These are phyloP conservation scores for Globisporangium uncinulatum DNA, from an alignment of 352 stramenopile genomes.

Conservation along the genomic window DNA sequence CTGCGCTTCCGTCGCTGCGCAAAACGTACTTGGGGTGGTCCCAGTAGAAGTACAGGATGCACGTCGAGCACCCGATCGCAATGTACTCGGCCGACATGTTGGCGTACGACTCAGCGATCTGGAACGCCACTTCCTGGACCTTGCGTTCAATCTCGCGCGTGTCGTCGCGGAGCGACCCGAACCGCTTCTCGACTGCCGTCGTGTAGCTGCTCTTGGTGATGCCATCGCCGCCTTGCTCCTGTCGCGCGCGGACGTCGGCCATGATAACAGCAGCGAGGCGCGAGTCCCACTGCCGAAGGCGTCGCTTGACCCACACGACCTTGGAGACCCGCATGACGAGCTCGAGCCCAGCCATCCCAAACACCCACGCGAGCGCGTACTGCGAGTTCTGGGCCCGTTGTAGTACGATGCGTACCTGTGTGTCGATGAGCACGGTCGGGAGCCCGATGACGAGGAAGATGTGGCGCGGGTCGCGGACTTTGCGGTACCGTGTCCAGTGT, in stretches of 20 bases:
- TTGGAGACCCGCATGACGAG: conserved; percentile 23
- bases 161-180: neutral
- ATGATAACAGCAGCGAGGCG: neutral
- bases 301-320: neutral
- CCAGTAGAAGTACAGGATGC: conserved; percentile 31
- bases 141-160: neutral
- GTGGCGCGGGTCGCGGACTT: conserved; percentile 26
- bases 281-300: no score
- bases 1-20: neutral
- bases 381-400: conserved; percentile 19
- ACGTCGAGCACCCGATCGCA: conserved; percentile 37
- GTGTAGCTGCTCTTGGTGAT: no score
- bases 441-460: conserved; percentile 31
- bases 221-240: no score
- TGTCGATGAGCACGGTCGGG: conserved; percentile 42
- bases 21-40: conserved; percentile 26
- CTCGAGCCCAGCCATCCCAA: conserved; percentile 29
- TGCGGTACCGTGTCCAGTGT: conserved; percentile 12
- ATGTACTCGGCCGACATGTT: conserved; percentile 56
- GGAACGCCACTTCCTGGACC: conserved; percentile 18
- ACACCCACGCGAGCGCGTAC: conserved; percentile 19
- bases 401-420: conserved; percentile 32
- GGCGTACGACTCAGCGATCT: conserved; percentile 32
- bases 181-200: no score
- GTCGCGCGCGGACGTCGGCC: no score